phyloP scores from a whole-genome alignment of 2,329 filamentous ascomycete genomes.

The Ceratocystiopsis brevicomis region DNA sequence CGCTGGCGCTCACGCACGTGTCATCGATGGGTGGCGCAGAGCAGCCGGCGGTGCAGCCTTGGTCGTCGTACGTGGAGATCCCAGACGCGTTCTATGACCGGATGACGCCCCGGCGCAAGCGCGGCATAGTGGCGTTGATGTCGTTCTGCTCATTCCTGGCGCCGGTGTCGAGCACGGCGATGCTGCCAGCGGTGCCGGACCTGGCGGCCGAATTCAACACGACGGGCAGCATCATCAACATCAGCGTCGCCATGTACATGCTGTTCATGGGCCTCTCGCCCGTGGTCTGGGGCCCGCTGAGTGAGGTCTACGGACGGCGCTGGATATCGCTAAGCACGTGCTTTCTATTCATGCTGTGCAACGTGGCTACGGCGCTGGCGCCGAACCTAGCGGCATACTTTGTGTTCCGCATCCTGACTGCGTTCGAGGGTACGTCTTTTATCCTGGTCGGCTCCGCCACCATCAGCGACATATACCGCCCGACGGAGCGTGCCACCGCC shows the following conservation, averaged over 20 bases:
- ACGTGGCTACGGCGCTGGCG: constrained; percentile 44
- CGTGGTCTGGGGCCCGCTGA: constrained; percentile 47
- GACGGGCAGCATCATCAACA: constrained; percentile 43
- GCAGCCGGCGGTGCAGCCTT: constrained; percentile 12
- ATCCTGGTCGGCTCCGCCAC: constrained; percentile 46
- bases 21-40: constrained; percentile 13
- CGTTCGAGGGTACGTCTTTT: constrained; percentile 51
- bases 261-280: constrained; percentile 50
- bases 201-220: constrained; percentile 40
- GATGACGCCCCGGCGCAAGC: constrained; percentile 42
- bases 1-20: constrained; percentile 7
- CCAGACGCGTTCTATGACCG: constrained; percentile 44
- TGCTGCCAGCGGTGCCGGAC: constrained; percentile 46
- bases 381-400: constrained; percentile 49
- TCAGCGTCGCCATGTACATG: constrained; percentile 51
- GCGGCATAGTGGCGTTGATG: constrained; percentile 46
- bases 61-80: constrained; percentile 17
- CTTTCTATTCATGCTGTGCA: constrained; percentile 42
- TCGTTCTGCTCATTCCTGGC: constrained; percentile 61
- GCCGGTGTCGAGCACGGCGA: constrained; percentile 47
- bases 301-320: constrained; percentile 35
- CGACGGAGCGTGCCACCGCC: constrained; percentile 44
- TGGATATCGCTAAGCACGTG: constrained; percentile 36
- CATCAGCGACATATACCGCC: constrained; percentile 37
- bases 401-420: constrained; percentile 48